Conservation (phyloP, 257 asterid species). For the Cynanchum wilfordii region DNA sequence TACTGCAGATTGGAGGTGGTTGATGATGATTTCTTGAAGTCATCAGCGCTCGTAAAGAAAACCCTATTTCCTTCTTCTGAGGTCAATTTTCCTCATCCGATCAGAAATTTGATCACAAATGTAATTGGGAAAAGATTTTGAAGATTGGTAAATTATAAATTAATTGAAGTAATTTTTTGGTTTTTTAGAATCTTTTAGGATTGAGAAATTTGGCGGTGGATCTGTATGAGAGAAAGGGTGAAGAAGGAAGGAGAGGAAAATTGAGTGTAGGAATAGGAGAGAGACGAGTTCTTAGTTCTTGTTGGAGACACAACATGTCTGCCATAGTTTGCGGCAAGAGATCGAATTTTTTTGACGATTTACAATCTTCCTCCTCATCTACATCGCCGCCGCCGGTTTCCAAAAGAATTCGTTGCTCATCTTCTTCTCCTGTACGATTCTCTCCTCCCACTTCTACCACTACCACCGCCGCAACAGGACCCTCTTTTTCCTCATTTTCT, state of each 20-base stretch:
- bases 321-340: constrained; percentile 99
- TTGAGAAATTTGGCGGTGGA: neutral
- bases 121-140: neutral
- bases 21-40: neutral
- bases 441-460: constrained; percentile 55
- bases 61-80: neutral
- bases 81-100: neutral
- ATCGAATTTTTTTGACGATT: constrained; percentile 86
- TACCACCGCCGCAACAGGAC: constrained; percentile 6
- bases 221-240: constrained; percentile 22
- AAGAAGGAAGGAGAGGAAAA: constrained; percentile 24
- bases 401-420: constrained; percentile 81
- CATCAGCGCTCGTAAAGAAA: neutral
- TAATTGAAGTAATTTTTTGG: neutral
- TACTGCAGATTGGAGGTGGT: neutral
- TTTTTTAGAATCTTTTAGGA: neutral
- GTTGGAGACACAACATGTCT: constrained; percentile 76
- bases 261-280: constrained; percentile 33
- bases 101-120: neutral
- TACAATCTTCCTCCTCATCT: constrained; percentile 35
- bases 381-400: constrained; percentile 76
- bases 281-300: constrained; percentile 14
- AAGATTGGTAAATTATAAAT: neutral
- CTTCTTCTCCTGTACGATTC: constrained; percentile 52
- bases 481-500: constrained; percentile 4